Conservation (phyloP, 129 eudicot species). For the Apium graveolens region DNA sequence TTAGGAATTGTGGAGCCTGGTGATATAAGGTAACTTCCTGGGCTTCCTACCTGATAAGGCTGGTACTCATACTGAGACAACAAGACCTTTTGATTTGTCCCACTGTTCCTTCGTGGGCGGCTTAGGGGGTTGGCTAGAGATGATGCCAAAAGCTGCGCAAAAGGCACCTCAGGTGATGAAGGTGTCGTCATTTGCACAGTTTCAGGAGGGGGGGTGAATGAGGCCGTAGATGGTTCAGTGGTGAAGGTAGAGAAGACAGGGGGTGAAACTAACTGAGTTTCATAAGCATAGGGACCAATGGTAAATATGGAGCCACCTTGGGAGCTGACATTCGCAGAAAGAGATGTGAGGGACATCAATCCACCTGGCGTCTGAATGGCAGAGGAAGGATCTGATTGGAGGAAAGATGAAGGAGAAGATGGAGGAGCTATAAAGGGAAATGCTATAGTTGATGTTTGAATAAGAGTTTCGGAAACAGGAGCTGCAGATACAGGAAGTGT, state of each 20-base stretch:
- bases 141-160: conserved; percentile 79
- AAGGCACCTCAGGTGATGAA: conserved; percentile 94
- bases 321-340: conserved; percentile 46
- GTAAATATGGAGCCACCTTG: conserved; percentile 52
- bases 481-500: conserved; percentile 24
- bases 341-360: conserved; percentile 48
- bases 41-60: conserved; percentile 48
- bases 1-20: conserved; percentile 66
- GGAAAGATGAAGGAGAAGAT: conserved; percentile 90
- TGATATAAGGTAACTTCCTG: conserved; percentile 49
- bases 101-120: conserved; percentile 50
- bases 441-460: conserved; percentile 37
- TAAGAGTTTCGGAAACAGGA: conserved; percentile 30
- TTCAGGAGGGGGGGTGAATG: conserved; percentile 90
- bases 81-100: conserved; percentile 36
- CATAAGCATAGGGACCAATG: conserved; percentile 86
- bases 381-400: conserved; percentile 85
- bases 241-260: conserved; percentile 82
- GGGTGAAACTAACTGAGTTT: conserved; percentile 91
- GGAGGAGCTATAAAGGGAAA: conserved; percentile 94
- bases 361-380: conserved; percentile 70
- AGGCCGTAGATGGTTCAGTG: conserved; percentile 93
- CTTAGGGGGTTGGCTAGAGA: conserved; percentile 54
- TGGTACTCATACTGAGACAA: conserved; percentile 61
- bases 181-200: conserved; percentile 81